Base-by-base conservation (phyloP, 192 early-diverging fungal species). In the Coemansia biformis region DNA sequence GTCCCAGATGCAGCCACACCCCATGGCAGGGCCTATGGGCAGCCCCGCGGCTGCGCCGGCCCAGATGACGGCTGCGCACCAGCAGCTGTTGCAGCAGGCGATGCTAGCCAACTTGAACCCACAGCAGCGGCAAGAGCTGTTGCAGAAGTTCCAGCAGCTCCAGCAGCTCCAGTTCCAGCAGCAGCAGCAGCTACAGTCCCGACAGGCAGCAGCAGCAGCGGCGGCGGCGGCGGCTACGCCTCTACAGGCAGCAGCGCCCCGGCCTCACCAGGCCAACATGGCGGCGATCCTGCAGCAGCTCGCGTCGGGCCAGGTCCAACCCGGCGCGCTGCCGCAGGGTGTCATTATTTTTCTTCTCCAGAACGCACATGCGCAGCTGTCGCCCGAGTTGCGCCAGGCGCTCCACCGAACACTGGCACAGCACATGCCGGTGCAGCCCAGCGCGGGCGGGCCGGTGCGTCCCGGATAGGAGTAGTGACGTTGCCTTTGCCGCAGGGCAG, bases 251-350 rank as follows among this genome's bases (percentile, higher is more conserved):
- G 43, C 39, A 0, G 39, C 46, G 17, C 46, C 62, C 4, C 54
- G 51, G 12, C 59, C 48, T 19, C 49, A 59, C 5, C 59, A 60
- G 45, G 39, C 40, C 41, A 69, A 58, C 40, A 24, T 63, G 16
- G 59, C 46, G 10, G 19, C 30, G 49, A 46, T 63, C 16, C 24
- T 69, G 7, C 66, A 69, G 38, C 66, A 69, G 51, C 39, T 62
- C 9, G 34, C 46, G n/a, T 48, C 66, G 9, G 66, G 66, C 2
- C 59, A 53, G 42, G 15, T 69, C 33, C 57, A 54, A 19, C 50
- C 54, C 8, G 19, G 45, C 1, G 8, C 18, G 46, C 44, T 69
- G 38, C 54, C 59, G 23, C 66, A 50, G 17, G 44, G 57, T 28
- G 23, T 58, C 6, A 57, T 69, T n/a, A 7, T 52, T 33, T 47